phyloP scores from a whole-genome alignment of 2,329 filamentous ascomycete genomes.

The Trichoderma hamatum region DNA sequence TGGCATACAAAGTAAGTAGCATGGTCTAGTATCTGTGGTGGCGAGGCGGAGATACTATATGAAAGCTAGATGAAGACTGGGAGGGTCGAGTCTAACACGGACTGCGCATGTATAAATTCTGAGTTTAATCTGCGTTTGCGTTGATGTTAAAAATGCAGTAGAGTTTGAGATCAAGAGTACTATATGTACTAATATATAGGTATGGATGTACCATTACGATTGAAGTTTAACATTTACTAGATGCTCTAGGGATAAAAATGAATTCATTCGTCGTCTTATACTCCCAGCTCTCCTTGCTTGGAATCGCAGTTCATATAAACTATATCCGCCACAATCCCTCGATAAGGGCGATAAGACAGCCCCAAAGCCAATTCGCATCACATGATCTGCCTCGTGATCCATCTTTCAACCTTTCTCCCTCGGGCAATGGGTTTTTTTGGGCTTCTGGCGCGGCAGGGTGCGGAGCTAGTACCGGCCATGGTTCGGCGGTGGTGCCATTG shows the following conservation, averaged over 20 bases:
- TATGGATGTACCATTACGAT: too few relatives aligned
- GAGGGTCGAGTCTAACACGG: neutral
- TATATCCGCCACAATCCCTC: neutral
- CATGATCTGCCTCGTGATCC: neutral
- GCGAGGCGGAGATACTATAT: neutral
- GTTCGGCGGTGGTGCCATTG: conserved; percentile 26
- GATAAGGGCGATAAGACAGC: conserved; percentile 1
- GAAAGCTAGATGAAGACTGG: neutral
- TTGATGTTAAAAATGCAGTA: neutral
- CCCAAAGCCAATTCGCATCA: neutral
- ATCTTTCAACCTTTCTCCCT: neutral
- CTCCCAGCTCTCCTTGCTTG: neutral
- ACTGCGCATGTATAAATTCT: neutral
- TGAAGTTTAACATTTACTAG: neutral
- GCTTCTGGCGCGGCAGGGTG: neutral
- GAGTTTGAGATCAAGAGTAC: neutral
- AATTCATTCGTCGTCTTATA: neutral
- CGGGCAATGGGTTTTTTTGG: neutral
- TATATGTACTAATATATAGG: neutral
- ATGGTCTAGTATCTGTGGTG: neutral
- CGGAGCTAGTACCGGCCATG: conserved; percentile 24
- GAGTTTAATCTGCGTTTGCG: neutral
- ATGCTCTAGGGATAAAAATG: too few relatives aligned
- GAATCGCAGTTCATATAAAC: too few relatives aligned
- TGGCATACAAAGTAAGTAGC: neutral